phyloP scores from a whole-genome alignment of 2,329 filamentous ascomycete species.

The Byssochlamys sp. region DNA sequence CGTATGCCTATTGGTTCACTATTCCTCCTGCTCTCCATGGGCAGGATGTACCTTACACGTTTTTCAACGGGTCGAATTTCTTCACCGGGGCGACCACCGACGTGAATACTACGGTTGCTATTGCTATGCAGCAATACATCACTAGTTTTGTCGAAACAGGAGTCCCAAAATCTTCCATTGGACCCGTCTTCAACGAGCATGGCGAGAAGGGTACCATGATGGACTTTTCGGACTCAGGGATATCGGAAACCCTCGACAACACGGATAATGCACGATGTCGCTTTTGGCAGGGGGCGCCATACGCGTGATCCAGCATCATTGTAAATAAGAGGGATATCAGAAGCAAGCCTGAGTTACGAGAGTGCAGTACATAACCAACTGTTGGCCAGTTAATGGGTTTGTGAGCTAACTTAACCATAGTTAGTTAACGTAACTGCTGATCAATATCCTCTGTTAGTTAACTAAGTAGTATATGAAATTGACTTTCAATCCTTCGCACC shows the following conservation, averaged over 20 bases:
- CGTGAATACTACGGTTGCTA: constrained; percentile 21
- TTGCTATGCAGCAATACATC: constrained; percentile 29
- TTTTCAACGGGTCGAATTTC: constrained; percentile 32
- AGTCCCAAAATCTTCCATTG: constrained; percentile 21
- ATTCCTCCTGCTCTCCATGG: constrained; percentile 47
- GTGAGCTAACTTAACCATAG: too few species aligned
- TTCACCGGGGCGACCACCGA: constrained; percentile 2
- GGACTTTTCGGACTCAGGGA: constrained; percentile 34
- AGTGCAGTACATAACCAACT: too few species aligned
- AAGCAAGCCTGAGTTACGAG: neutral
- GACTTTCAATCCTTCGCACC: too few species aligned
- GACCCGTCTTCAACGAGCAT: constrained; percentile 40
- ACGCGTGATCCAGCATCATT: neutral
- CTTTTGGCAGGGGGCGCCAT: constrained; percentile 41
- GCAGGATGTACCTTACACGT: constrained; percentile 44
- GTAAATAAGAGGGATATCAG: neutral
- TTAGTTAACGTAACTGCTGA: too few species aligned
- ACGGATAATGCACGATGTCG: constrained; percentile 41
- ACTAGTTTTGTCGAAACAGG: constrained; percentile 29
- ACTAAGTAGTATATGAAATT: too few species aligned
- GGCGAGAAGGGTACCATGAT: constrained; percentile 36
- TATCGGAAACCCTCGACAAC: constrained; percentile 35
- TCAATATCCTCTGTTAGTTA: too few species aligned
- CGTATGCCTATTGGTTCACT: constrained; percentile 46
- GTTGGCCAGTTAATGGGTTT: too few species aligned